Conservation (phyloP, 202 grass and related monocot genomes). For the Digitaria exilis region DNA sequence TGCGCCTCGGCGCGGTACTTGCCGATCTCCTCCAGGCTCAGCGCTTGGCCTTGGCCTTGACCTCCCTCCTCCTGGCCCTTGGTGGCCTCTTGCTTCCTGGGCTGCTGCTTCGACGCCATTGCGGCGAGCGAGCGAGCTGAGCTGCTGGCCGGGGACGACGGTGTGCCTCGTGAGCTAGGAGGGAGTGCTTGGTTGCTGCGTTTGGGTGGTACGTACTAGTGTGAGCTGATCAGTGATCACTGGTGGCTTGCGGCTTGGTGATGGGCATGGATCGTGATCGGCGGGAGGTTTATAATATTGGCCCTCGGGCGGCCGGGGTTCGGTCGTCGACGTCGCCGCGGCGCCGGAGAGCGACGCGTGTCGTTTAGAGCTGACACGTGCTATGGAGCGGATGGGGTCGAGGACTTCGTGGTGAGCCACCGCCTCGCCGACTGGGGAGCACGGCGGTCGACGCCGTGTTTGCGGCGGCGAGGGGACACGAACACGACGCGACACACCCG, state of each 20-base stretch:
- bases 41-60: background rate
- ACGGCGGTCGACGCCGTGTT: background rate
- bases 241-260: background rate
- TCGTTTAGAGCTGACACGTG: slow-evolving; percentile 13
- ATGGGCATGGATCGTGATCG: background rate
- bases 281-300: slow-evolving; percentile 34
- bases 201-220: background rate
- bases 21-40: slow-evolving; percentile 67
- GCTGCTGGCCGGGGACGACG: background rate
- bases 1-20: slow-evolving; percentile 64
- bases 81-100: slow-evolving; percentile 37
- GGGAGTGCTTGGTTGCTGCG: background rate
- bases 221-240: background rate
- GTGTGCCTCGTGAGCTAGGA: background rate
- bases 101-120: slow-evolving; percentile 67
- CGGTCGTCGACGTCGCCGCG: background rate
- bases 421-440: background rate
- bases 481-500: background rate
- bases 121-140: background rate
- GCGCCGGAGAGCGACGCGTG: slow-evolving; percentile 22
- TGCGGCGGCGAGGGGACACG: slow-evolving; percentile 5
- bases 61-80: slow-evolving; percentile 31
- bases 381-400: slow-evolving; percentile 1
- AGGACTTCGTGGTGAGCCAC: background rate
- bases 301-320: slow-evolving; percentile 16